Percentiles rank a stretch among this genome's conserved stretches.
phyloP scores from a whole-genome alignment of 495 filamentous ascomycete species.

The Penicillium bovifimosum region DNA sequence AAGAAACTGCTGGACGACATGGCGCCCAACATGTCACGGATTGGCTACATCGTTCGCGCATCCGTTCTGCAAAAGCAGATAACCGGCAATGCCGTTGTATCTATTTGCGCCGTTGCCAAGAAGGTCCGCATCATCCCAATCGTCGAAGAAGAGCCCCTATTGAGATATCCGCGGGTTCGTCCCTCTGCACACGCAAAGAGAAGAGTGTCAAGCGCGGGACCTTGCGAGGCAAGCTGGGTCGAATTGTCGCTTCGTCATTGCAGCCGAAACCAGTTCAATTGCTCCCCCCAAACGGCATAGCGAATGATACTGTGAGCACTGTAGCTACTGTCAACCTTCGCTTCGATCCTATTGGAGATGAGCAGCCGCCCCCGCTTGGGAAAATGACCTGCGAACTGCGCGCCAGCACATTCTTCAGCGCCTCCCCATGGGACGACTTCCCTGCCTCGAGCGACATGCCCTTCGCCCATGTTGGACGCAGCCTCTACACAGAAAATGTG shows the following conservation, averaged over 20 bases:
- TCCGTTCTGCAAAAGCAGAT: conserved; percentile 36
- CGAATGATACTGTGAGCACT: conserved; percentile 42
- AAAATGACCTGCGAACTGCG: conserved; percentile 65
- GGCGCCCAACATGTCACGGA: conserved; percentile 70
- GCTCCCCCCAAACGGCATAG: conserved; percentile 38
- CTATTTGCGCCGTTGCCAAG: conserved; percentile 47
- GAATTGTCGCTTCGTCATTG: conserved; percentile 60
- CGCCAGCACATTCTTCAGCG: conserved; percentile 67
- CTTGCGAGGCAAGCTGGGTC: conserved; percentile 71
- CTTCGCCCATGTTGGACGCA: conserved; percentile 48
- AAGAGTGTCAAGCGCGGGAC: conserved; percentile 74
- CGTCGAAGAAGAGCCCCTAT: conserved; percentile 72
- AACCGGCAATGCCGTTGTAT: conserved; percentile 23
- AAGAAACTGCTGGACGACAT: conserved; percentile 66
- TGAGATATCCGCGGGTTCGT: conserved; percentile 49
- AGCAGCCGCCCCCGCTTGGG: conserved; percentile 62
- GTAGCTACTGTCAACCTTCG: conserved; percentile 63
- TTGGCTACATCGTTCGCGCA: conserved; percentile 69
- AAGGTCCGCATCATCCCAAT: conserved; percentile 75
- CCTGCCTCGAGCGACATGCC: conserved; percentile 24
- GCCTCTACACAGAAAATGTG: conserved; percentile 60
- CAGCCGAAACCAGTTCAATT: conserved; percentile 71
- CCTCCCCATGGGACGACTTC: conserved; percentile 51
- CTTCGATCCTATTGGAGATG: conserved; percentile 63
- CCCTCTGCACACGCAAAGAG: conserved; percentile 65